Percentiles rank a stretch among this genome's conserved stretches.
Conservation (phyloP, 1,139 yeast genomes). For the Candida frijolesensis region DNA sequence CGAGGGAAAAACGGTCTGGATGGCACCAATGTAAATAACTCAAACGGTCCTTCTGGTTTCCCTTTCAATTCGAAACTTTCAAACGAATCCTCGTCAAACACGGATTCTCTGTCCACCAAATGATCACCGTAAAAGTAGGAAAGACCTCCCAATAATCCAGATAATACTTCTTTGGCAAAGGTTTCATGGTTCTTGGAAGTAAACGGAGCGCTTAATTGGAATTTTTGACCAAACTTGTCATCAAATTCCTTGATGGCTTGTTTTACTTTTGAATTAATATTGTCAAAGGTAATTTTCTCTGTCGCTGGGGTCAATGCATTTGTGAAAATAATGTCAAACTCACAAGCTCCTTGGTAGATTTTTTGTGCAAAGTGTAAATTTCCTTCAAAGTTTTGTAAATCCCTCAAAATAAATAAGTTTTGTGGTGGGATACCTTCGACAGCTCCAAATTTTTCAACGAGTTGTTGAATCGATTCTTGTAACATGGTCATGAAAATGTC, state of each 20-base stretch:
- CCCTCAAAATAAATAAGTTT: constrained; percentile 58
- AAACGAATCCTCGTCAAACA: constrained; percentile 66
- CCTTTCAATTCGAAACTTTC: constrained; percentile 58
- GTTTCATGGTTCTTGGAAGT: constrained; percentile 39
- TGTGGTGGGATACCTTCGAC: constrained; percentile 43
- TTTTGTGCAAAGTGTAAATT: constrained; percentile 81
- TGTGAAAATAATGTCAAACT: constrained; percentile 70
- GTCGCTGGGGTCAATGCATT: constrained; percentile 42
- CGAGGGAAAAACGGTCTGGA: constrained; percentile 94
- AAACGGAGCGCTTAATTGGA: constrained; percentile 61
- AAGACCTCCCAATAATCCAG: constrained; percentile 87
- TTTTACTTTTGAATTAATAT: constrained; percentile 43
- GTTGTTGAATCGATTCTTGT: constrained; percentile 63
- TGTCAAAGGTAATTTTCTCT: constrained; percentile 44
- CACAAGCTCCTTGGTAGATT: constrained; percentile 71
- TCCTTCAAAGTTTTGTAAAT: constrained; percentile 65
- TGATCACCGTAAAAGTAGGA: constrained; percentile 90
- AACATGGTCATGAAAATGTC: constrained; percentile 73
- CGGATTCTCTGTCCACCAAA: constrained; percentile 73
- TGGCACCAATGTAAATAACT: constrained; percentile 82
- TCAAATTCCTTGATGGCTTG: constrained; percentile 46
- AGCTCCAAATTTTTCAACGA: constrained; percentile 40
- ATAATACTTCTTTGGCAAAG: constrained; percentile 78
- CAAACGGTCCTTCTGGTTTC: constrained; percentile 63
- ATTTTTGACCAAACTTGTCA: constrained; percentile 55